A percentile compares a stretch with the other conserved stretches of the same genome.
Conservation (phyloP, 139 green algal genomes). For the Coccomyxa sp. region DNA sequence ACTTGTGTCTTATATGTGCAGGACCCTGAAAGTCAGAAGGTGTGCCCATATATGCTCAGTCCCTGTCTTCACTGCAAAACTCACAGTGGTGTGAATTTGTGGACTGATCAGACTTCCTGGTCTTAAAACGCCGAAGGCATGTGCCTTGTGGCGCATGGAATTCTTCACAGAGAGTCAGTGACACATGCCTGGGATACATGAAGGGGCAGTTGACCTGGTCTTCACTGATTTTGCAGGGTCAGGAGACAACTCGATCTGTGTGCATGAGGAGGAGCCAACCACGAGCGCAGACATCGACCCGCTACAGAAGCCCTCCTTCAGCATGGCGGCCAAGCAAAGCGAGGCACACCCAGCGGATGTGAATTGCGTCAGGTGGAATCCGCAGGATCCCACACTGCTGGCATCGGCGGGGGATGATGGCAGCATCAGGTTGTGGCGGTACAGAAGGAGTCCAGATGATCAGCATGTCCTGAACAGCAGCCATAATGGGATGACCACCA, state of each 20-base stretch:
- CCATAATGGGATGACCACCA: too few relatives aligned
- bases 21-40: not conserved
- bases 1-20: not conserved
- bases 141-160: not conserved
- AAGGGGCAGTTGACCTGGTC: not conserved
- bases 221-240: constrained; percentile 33
- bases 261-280: constrained; percentile 40
- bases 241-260: constrained; percentile 62
- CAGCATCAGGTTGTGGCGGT: constrained; percentile 62
- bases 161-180: not conserved
- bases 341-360: constrained; percentile 66
- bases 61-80: not conserved
- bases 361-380: constrained; percentile 83
- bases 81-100: not conserved
- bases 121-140: not conserved
- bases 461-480: too few relatives aligned
- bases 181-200: not conserved
- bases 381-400: constrained; percentile 46
- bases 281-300: not conserved
- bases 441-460: not conserved
- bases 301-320: constrained; percentile 14
- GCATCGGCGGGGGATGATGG: constrained; percentile 71
- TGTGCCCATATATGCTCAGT: not conserved
- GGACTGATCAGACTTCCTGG: too few relatives aligned
- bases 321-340: constrained; percentile 18